Percentiles rank a stretch among this genome's conserved stretches.
Conservation (phyloP, 345 rosid genomes). For the Melastoma malabathricum region DNA sequence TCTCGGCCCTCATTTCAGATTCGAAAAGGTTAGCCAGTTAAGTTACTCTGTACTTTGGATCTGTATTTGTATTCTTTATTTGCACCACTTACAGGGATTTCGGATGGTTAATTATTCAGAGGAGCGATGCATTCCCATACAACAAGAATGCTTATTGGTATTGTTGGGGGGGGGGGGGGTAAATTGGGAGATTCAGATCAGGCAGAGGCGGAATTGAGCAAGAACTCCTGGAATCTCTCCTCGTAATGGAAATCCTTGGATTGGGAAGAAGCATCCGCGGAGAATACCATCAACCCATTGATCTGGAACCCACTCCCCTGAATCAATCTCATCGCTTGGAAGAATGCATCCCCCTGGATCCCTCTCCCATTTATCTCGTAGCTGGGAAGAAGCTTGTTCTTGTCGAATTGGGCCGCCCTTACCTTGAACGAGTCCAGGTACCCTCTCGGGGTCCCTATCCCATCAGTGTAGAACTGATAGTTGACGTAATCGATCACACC, state of each 20-base stretch:
- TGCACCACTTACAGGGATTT: too few relatives aligned
- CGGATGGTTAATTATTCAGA: too few relatives aligned
- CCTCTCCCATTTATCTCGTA: slow-evolving; percentile 49
- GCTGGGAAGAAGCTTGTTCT: slow-evolving; percentile 33
- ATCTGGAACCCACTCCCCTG: slow-evolving; percentile 24
- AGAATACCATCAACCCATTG: slow-evolving; percentile 49
- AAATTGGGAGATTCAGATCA: neutral
- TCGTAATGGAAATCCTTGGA: slow-evolving; percentile 21
- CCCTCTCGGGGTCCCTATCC: slow-evolving; percentile 16
- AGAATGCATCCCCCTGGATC: slow-evolving; percentile 46
- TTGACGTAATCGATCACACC: slow-evolving; percentile 35
- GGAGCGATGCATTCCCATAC: too few relatives aligned
- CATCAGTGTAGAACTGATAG: slow-evolving; percentile 43
- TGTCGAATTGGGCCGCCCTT: slow-evolving; percentile 19
- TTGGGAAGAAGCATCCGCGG: slow-evolving; percentile 31
- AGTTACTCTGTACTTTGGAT: neutral
- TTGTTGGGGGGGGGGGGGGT: too few relatives aligned
- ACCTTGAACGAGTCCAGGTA: slow-evolving; percentile 21
- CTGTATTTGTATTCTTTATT: neutral
- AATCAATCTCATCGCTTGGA: slow-evolving; percentile 27
- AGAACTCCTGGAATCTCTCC: slow-evolving; percentile 40
- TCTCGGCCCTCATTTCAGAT: too few relatives aligned
- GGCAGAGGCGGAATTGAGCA: slow-evolving; percentile 23
- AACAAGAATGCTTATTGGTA: too few relatives aligned
- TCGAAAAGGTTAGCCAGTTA: too few relatives aligned